Base-by-base conservation (phyloP, 805 yeast species). In the Schwanniomyces pseudopolymorphus region DNA sequence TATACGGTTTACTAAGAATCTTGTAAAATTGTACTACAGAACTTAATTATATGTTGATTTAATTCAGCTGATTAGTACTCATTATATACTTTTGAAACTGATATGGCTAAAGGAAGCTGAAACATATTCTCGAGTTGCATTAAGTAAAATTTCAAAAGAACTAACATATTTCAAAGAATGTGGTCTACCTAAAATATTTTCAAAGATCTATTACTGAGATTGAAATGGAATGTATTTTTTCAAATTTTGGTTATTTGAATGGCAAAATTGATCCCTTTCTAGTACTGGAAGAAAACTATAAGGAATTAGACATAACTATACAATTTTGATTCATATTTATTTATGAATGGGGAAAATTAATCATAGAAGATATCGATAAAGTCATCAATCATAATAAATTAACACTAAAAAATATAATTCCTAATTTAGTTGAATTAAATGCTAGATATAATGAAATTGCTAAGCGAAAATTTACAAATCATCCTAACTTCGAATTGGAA, bases 201-300 rank as follows among this genome's bases (percentile, higher is more conserved):
- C 14, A 46, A 58, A 2, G 47, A 47, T 1, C 45, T 69, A 14
- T 35, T 55, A 7, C 22, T 35, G 14, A 56, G 60, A 35, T 49
- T 71, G 22, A 57, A 54, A 24, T 70, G 75, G 75, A 45, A 33
- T 13, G 53, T 60, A 40, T 51, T 72, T 1, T 66, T 71, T 39
- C 44, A 43, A 63, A 66, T 39, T 60, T 67, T 36, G 55, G 50
- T 22, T 37, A 39, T 3, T 47, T 61, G 3, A 46, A 67, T 5
- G 39, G 47, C 6, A 44, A 46, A 2, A 49, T 60, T 5, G 47
- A 68, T n/a, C 61, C 66, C 0, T 11, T 20, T 35, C 35, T 69
- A 22, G 14, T 62, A 4, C 33, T 43, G 5, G 39, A 47, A 4
- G 44, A 49, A 9, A 40, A 52, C 28, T 38, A 43, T 0, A 42